Conservation (phyloP, 2,329 filamentous ascomycete genomes). For the Sclerotiophoma versabilis region DNA sequence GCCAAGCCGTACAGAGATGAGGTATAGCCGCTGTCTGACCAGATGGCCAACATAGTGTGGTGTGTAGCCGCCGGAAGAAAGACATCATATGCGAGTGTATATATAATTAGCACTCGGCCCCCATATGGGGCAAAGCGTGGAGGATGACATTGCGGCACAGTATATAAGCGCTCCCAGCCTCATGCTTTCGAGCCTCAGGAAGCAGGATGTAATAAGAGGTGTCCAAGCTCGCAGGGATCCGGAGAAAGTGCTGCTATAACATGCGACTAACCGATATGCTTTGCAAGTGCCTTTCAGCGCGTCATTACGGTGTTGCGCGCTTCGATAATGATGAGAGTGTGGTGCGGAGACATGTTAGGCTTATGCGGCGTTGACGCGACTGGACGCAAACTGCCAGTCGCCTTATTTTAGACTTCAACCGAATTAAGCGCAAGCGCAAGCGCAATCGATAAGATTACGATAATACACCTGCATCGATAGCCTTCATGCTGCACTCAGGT, state of each 20-base stretch:
- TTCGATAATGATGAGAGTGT: not conserved
- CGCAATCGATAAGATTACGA: constrained; percentile 24
- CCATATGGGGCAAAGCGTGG: constrained; percentile 28
- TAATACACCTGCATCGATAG: constrained; percentile 15
- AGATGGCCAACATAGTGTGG: constrained; percentile 26
- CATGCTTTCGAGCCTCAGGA: constrained; percentile 12
- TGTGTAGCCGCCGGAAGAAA: constrained; percentile 33
- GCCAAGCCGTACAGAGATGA: constrained; percentile 33
- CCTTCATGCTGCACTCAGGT: constrained; percentile 6
- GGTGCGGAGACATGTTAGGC: constrained; percentile 10
- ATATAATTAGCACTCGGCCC: constrained; percentile 39
- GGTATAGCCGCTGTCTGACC: constrained; percentile 39
- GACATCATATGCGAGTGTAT: constrained; percentile 28
- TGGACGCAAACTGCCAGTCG: constrained; percentile 28
- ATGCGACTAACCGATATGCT: not conserved
- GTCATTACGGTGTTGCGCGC: not conserved
- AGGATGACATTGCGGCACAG: constrained; percentile 36
- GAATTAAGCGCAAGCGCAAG: constrained; percentile 12
- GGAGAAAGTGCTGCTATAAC: not conserved
- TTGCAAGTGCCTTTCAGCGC: not conserved
- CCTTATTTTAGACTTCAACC: constrained; percentile 14
- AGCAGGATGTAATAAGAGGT: not conserved
- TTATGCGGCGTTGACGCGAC: constrained; percentile 18
- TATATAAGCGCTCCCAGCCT: constrained; percentile 34
- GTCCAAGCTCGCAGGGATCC: not conserved